Base-by-base conservation (phyloP, 371 early-diverging fungal genomes). In the Mortierella sp. region DNA sequence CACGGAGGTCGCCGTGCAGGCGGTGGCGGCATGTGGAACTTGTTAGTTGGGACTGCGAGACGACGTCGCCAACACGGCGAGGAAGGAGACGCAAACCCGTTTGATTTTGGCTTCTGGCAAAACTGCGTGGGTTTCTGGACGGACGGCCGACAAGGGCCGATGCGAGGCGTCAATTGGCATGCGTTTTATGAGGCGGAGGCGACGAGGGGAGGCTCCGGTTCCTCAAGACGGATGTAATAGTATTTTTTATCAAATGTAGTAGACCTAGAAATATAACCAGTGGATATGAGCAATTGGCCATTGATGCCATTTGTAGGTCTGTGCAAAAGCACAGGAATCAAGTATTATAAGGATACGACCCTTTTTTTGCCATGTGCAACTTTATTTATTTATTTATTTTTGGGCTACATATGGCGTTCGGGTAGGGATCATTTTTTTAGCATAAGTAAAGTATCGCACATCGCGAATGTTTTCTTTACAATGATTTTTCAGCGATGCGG, bases 51-150 rank as follows among this genome's bases (percentile, higher is more conserved):
- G 0, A 66, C 63, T 2, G 50, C 63, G 2, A 48, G 66, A 21
- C 19, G 60, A 15, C 61, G 67, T 32, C 73, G 42, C 3, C 37
- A 46, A 4, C 65, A 55, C 23, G 62, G 56, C 2, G 41, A 58
- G 4, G 56, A 56, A 7, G 44, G 31, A 14, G 66, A 70, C 6
- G 43, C 27, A 17, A 86, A 87, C 66, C 86, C 88, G 11, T 94
- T 93, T 73, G 89, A 91, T 66, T 82, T 84, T 65, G 95, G 95
- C 11, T 58, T 85, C 11, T 69, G 82, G 59, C 80, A 80, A 43
- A 95, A 95, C 79, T 95, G 94, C 70, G 42, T 90, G 8, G 93
- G 92, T 24, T 95, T 96, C 75, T 95, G 94, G 93, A 81, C 88
- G 5, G 80, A 84, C n/a, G 84, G 84, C 4, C 64, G 78, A 4